These are phyloP conservation scores for Amanita phalloides DNA, from an alignment of 768 basidiomycete species.

Conservation along the genomic window DNA sequence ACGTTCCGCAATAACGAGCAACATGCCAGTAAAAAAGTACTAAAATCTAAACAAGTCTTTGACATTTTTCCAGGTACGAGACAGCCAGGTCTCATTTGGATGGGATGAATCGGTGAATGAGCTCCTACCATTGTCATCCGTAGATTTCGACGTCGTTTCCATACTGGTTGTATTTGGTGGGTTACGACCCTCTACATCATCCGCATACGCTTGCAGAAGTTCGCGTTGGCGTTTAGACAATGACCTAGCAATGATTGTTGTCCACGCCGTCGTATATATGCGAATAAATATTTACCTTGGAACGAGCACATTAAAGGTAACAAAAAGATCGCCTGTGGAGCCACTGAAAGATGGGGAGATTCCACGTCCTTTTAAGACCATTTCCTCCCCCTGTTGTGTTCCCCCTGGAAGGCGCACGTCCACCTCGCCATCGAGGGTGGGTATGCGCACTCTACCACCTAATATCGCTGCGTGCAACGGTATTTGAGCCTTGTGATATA, in stretches of 20 bases:
- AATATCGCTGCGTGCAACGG: conserved; percentile 87
- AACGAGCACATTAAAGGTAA: conserved; percentile 78
- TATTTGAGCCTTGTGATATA: conserved; percentile 84
- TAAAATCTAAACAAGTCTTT: conserved; percentile 61
- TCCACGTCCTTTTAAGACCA: conserved; percentile 85
- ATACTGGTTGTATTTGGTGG: conserved; percentile 11
- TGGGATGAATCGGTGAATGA: conserved; percentile 51
- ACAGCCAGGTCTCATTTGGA: conserved; percentile 55
- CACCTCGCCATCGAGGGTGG: conserved; percentile 92
- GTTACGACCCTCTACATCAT: conserved; percentile 75
- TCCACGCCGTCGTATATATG: not conserved
- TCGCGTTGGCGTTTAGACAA: conserved; percentile 77
- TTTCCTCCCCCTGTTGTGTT: conserved; percentile 95
- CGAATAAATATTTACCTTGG: conserved; percentile 57
- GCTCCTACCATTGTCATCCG: conserved; percentile 65
- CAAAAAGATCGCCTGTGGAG: conserved; percentile 76
- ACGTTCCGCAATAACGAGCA: conserved; percentile 22
- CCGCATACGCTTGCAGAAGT: conserved; percentile 82
- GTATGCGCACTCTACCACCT: conserved; percentile 88
- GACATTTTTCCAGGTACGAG: conserved; percentile 57
- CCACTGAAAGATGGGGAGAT: conserved; percentile 50
- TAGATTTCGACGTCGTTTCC: conserved; percentile 9
- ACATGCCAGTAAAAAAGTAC: conserved; percentile 46
- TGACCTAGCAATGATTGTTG: conserved; percentile 37
- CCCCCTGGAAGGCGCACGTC: conserved; percentile 88